These are phyloP conservation scores for Butyriboletus loyo DNA, from an alignment of 768 basidiomycete species.

Conservation along the genomic window DNA sequence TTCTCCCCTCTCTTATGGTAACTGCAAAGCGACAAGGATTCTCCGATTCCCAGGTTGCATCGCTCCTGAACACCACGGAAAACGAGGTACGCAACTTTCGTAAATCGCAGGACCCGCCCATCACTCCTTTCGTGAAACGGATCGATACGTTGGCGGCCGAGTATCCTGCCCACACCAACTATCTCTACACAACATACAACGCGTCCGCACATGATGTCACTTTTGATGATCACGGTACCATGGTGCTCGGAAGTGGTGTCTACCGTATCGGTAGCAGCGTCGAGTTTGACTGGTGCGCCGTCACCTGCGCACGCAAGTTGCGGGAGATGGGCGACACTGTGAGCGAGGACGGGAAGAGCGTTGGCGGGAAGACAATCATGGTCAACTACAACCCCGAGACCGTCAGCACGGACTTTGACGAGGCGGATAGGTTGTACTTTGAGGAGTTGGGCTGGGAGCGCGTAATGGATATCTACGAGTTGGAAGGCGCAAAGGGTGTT, in stretches of 20 bases:
- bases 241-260: slow-evolving; percentile 97
- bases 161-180: slow-evolving; percentile 98
- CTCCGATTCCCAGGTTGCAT: slow-evolving; percentile 88
- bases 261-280: slow-evolving; percentile 98
- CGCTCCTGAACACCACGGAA: slow-evolving; percentile 71
- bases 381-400: slow-evolving; percentile 99
- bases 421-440: slow-evolving; percentile 98
- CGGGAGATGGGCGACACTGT: slow-evolving; percentile 68
- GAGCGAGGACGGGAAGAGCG: slow-evolving; percentile 12
- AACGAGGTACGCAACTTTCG: slow-evolving; percentile 78
- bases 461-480: slow-evolving; percentile 99
- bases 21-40: slow-evolving; percentile 95
- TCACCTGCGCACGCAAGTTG: slow-evolving; percentile 92
- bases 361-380: slow-evolving; percentile 86
- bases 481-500: slow-evolving; percentile 89
- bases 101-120: slow-evolving; percentile 64
- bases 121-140: slow-evolving; percentile 97
- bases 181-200: slow-evolving; percentile 99
- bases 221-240: slow-evolving; percentile 96
- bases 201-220: slow-evolving; percentile 93
- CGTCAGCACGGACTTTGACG: slow-evolving; percentile 98
- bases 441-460: slow-evolving; percentile 97
- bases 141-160: slow-evolving; percentile 99
- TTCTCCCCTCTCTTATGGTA: slow-evolving; percentile 75
- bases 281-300: slow-evolving; percentile 99